Percentiles rank a stretch among this genome's conserved stretches.
phyloP scores from a whole-genome alignment of 257 asterid species.

The Cinchona pubescens region DNA sequence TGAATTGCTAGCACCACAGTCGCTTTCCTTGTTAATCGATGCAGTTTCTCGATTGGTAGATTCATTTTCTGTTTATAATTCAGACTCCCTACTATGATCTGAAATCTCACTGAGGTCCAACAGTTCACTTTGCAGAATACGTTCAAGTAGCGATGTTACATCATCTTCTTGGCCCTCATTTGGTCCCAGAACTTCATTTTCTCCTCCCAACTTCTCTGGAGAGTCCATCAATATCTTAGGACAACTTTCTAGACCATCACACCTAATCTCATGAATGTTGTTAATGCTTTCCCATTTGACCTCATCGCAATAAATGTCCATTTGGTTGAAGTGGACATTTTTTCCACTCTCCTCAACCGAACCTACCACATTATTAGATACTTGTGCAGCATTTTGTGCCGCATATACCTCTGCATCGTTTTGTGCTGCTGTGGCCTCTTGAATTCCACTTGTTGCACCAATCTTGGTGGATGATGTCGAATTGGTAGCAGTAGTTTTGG shows the following conservation, averaged over 20 bases:
- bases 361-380: background rate
- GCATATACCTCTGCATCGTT: no score
- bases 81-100: constrained; percentile 11
- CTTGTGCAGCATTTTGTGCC: background rate
- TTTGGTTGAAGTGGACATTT: background rate
- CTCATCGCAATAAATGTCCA: background rate
- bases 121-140: constrained; percentile 17
- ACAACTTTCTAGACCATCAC: constrained; percentile 2
- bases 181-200: constrained; percentile 20
- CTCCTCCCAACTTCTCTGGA: constrained; percentile 14
- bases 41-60: constrained; percentile 8
- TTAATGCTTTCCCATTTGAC: background rate
- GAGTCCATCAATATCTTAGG: constrained; percentile 8
- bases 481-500: background rate
- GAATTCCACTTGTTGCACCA: background rate
- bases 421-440: background rate
- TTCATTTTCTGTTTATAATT: background rate
- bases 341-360: background rate
- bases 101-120: constrained; percentile 14
- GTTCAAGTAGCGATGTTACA: constrained; percentile 25
- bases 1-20: constrained; percentile 9
- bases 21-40: constrained; percentile 1
- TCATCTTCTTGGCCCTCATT: constrained; percentile 24
- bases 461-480: background rate
- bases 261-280: constrained; percentile 4